Evolutionary conservation across 306 rosid species (phyloP).

Genomic region (Fragaria iinumae): DNA sequence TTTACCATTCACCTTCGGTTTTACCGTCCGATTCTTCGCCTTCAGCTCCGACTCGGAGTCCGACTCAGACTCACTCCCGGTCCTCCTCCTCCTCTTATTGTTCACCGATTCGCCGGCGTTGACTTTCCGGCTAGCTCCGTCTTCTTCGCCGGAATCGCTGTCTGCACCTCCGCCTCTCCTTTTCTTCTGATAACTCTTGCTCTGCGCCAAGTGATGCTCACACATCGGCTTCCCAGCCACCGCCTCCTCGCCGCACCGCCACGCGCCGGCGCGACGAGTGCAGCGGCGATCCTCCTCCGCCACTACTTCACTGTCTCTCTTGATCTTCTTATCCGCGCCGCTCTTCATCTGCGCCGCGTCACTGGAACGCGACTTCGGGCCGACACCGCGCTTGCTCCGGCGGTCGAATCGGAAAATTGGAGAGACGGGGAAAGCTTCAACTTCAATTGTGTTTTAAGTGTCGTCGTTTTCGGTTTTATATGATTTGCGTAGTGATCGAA

Average conservation of each 20-base stretch:
- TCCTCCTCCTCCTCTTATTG: conserved; percentile 16
- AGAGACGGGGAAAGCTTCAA: no score
- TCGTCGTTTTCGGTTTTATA: background rate
- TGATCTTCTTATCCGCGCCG: background rate
- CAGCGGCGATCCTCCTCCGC: conserved; percentile 28
- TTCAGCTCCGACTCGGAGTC: conserved; percentile 6
- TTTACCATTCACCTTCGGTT: conserved; percentile 13
- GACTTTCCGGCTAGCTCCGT: background rate
- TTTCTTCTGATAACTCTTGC: background rate
- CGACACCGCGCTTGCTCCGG: background rate
- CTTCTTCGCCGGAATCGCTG: conserved; percentile 7
- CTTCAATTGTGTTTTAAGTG: no score
- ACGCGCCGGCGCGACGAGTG: conserved; percentile 35
- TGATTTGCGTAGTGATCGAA: background rate
- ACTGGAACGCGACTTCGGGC: background rate
- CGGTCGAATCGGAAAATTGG: background rate
- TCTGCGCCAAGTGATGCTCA: conserved; percentile 34
- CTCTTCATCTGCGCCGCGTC: background rate
- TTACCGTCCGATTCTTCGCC: conserved; percentile 12
- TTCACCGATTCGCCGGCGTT: conserved; percentile 8
- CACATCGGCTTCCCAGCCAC: conserved; percentile 31
- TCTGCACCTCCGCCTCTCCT: conserved; percentile 17
- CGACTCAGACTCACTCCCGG: conserved; percentile 16
- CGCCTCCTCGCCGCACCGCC: conserved; percentile 31
- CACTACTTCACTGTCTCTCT: background rate